These are phyloP conservation scores for Tetrapisispora taiwanensis DNA, from an alignment of 805 yeast genomes.

Conservation along the genomic window DNA sequence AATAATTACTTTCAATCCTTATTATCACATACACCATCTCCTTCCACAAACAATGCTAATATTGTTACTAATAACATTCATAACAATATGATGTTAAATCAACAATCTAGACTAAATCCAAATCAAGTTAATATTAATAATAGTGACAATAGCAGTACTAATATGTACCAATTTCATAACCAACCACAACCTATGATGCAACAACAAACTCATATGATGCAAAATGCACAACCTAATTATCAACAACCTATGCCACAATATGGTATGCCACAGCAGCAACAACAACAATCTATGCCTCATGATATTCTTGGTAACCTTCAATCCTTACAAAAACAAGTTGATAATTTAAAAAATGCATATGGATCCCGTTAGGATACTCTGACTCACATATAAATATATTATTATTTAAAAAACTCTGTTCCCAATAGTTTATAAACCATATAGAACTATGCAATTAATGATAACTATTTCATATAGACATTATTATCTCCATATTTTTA, in stretches of 20 bases:
- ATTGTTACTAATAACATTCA: conserved; percentile 1
- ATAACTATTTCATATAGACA: too few species aligned
- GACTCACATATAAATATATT: too few species aligned
- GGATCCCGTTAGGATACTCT: conserved; percentile 6
- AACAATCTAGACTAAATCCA: neutral
- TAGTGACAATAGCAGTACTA: conserved; percentile 1
- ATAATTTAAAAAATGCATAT: conserved; percentile 34
- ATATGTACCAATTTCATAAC: conserved; percentile 4
- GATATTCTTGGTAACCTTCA: conserved; percentile 55
- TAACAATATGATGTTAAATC: neutral
- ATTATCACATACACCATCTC: conserved; percentile 24
- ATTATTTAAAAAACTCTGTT: too few species aligned
- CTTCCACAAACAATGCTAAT: conserved; percentile 13
- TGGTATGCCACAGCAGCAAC: conserved; percentile 27
- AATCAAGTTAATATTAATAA: neutral
- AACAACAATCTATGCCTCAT: conserved; percentile 21
- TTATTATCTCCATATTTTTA: too few species aligned
- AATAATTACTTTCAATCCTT: conserved; percentile 22
- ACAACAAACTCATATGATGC: conserved; percentile 12
- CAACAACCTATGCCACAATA: conserved; percentile 11
- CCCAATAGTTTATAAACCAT: too few species aligned
- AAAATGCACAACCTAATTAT: conserved; percentile 9
- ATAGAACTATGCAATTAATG: too few species aligned
- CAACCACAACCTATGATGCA: conserved; percentile 10
- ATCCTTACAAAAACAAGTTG: conserved; percentile 63